Conservation (phyloP, 805 yeast species). For the Hanseniaspora valbyensis region DNA sequence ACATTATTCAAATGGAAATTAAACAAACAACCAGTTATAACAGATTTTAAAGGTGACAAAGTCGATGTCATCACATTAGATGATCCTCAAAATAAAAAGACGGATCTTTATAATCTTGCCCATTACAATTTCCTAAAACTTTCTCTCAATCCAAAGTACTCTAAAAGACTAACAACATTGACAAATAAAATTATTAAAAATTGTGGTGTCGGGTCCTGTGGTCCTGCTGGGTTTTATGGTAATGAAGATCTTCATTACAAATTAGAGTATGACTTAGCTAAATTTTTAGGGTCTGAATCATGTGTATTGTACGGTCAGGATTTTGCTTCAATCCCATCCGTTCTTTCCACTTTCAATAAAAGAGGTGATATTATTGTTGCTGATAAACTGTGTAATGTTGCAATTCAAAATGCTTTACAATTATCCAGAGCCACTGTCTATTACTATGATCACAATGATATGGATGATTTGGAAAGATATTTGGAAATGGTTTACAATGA, state of each 20-base stretch:
- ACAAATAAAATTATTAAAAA: slow-evolving; percentile 42
- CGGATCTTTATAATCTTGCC: slow-evolving; percentile 51
- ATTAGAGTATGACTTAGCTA: slow-evolving; percentile 63
- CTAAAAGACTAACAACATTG: slow-evolving; percentile 26
- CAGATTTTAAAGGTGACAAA: slow-evolving; percentile 16
- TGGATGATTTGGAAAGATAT: slow-evolving; percentile 65
- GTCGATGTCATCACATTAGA: slow-evolving; percentile 17
- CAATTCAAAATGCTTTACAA: slow-evolving; percentile 78
- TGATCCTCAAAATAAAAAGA: slow-evolving; percentile 1
- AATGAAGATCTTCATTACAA: slow-evolving; percentile 82
- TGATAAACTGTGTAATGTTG: slow-evolving; percentile 63
- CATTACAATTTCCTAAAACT: slow-evolving; percentile 62
- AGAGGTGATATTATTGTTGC: slow-evolving; percentile 90
- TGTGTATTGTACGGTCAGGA: slow-evolving; percentile 90
- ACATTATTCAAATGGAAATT: slow-evolving; percentile 40
- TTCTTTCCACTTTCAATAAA: slow-evolving; percentile 84
- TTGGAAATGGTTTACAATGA: slow-evolving; percentile 51
- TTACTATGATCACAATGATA: slow-evolving; percentile 73
- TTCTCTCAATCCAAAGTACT: slow-evolving; percentile 38
- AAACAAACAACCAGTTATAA: slow-evolving; percentile 21
- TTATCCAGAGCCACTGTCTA: slow-evolving; percentile 73
- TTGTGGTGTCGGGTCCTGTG: slow-evolving; percentile 96
- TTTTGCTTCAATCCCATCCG: slow-evolving; percentile 73
- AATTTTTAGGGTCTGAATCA: slow-evolving; percentile 63
- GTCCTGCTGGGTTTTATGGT: slow-evolving; percentile 96